These are phyloP conservation scores for Tuber umbilicatum DNA, from an alignment of 495 filamentous ascomycete species.

Conservation along the genomic window DNA sequence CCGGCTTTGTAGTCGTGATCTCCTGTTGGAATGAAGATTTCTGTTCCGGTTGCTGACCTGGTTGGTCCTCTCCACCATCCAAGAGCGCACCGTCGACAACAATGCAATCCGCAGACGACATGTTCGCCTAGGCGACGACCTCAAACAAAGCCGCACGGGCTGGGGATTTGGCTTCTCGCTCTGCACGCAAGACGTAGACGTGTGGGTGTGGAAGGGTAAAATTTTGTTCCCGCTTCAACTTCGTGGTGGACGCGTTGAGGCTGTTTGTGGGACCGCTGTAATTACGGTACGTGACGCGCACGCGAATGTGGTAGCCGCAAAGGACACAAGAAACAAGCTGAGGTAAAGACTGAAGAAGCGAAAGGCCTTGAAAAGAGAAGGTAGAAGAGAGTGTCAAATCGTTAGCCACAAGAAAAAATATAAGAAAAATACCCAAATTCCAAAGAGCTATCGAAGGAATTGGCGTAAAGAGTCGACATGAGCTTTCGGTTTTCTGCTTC, in stretches of 20 bases:
- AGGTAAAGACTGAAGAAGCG: neutral
- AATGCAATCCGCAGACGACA: neutral
- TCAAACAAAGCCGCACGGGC: neutral
- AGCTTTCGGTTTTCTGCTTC: neutral
- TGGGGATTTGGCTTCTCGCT: neutral
- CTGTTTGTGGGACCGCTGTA: neutral
- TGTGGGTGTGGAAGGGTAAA: neutral
- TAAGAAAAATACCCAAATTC: neutral
- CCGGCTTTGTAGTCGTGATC: neutral
- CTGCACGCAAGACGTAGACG: neutral
- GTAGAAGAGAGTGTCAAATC: neutral
- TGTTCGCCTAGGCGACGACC: neutral
- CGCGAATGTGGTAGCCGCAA: neutral
- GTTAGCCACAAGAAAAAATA: neutral
- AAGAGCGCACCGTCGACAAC: neutral
- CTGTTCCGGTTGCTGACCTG: neutral
- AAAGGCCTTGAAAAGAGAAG: neutral
- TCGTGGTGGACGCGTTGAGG: neutral
- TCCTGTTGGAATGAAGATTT: neutral
- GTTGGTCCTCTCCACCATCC: neutral
- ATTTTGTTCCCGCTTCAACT: neutral
- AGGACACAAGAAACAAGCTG: neutral
- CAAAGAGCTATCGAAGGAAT: neutral
- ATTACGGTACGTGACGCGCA: neutral
- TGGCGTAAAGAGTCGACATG: neutral